These are phyloP conservation scores for Wickerhamomyces canadensis DNA, from an alignment of 805 yeast species.

Conservation along the genomic window DNA sequence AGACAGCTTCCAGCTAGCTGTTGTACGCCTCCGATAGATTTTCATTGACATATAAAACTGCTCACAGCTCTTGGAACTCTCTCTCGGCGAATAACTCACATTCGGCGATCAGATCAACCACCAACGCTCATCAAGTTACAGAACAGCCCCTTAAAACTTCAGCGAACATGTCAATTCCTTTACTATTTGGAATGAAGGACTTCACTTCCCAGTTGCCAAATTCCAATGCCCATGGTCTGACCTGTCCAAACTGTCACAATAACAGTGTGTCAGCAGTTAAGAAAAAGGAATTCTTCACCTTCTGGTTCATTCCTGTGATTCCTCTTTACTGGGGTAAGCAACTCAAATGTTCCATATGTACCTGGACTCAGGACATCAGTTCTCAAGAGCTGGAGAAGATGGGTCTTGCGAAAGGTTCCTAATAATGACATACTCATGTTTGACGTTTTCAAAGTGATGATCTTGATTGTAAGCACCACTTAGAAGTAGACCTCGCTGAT, in stretches of 20 bases:
- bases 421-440: too few species aligned
- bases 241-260: conserved; percentile 58
- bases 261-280: conserved; percentile 46
- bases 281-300: conserved; percentile 45
- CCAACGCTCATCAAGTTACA: too few species aligned
- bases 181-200: conserved; percentile 30
- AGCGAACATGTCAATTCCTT: neutral
- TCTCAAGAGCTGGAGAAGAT: conserved; percentile 26
- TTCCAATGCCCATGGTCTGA: conserved; percentile 24
- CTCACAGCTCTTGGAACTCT: too few species aligned
- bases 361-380: conserved; percentile 37
- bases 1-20: too few species aligned
- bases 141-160: too few species aligned
- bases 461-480: too few species aligned
- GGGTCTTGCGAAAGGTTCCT: too few species aligned
- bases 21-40: too few species aligned
- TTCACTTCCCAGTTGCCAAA: conserved; percentile 22
- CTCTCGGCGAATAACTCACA: too few species aligned
- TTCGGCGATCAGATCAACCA: too few species aligned
- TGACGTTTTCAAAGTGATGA: neutral
- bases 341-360: conserved; percentile 45
- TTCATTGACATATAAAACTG: too few species aligned
- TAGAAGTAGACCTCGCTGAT: too few species aligned
- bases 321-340: conserved; percentile 50
- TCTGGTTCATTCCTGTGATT: conserved; percentile 49